These are phyloP conservation scores for Lobosporangium transversale DNA, from an alignment of 192 early-diverging fungal species.

Conservation along the genomic window DNA sequence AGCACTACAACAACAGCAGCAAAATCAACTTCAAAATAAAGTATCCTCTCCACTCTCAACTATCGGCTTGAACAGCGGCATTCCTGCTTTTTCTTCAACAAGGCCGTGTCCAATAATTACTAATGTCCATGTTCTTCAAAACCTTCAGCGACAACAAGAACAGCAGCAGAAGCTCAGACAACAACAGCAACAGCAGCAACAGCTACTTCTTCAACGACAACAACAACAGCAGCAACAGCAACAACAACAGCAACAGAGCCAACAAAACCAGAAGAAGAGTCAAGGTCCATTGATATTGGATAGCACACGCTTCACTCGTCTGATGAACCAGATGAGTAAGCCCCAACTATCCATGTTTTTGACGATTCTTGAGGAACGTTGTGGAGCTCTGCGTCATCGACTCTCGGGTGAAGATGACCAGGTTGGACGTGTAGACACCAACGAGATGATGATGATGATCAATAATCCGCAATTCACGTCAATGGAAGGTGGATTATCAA, in stretches of 20 bases:
- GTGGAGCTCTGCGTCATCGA: slow-evolving; percentile 48
- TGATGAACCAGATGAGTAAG: slow-evolving; percentile 53
- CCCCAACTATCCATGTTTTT: slow-evolving; percentile 50
- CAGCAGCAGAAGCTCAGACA: slow-evolving; percentile 24
- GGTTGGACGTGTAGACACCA: slow-evolving; percentile 30
- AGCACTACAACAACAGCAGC: slow-evolving; percentile 13
- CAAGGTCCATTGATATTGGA: slow-evolving; percentile 31
- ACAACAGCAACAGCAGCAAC: slow-evolving; percentile 5
- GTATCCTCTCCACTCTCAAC: neutral
- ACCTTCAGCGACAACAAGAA: slow-evolving; percentile 2
- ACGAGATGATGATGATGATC: slow-evolving; percentile 52
- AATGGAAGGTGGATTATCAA: slow-evolving; percentile 17
- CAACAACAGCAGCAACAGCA: slow-evolving; percentile 17
- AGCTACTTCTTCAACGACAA: slow-evolving; percentile 8
- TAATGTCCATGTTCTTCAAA: neutral
- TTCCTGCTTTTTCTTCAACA: neutral
- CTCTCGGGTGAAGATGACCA: slow-evolving; percentile 44
- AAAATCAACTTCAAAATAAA: neutral
- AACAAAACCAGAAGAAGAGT: slow-evolving; percentile 4
- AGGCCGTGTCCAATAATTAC: neutral
- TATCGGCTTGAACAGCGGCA: slow-evolving; percentile 3
- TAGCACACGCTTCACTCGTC: slow-evolving; percentile 40
- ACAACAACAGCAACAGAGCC: neutral
- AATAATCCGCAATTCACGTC: slow-evolving; percentile 28
- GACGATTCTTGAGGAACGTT: slow-evolving; percentile 48